Evolutionary conservation across 768 basidiomycete species (phyloP), one percentile per base, ranked within the genome.

Genomic region (Boletus fagicola): DNA sequence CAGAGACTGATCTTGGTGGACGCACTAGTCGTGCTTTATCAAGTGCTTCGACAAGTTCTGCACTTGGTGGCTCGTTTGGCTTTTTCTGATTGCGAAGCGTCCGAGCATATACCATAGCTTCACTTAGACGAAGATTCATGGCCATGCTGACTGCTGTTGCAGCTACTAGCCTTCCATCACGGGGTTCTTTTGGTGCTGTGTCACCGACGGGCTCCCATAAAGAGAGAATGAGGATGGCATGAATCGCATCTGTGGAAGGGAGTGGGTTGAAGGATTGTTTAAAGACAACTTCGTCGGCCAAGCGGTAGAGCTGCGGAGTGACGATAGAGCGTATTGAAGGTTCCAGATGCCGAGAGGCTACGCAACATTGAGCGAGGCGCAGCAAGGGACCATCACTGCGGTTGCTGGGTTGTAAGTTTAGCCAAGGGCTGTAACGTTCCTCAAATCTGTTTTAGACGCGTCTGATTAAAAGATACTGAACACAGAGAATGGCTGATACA

Each of bases 141-240:
- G 78, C 78, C 76, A 79, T 79, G 48, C 73, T 76, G 28, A 80
- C 73, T 13, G 80, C 80, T 2, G 71, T 71, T 16, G 77, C 68
- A 10, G 72, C 75, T 38, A 75, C 70, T 43, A 78, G 53, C 40
- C 77, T 73, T 28, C 72, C 76, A 30, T 80, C 80, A 5, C 73
- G 72, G 40, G 66, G 69, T 53, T 68, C 65, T 49, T 63, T 68
- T 10, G 63, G 59, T 36, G 71, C 53, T 40, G 68, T 52, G 31
- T 74, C 70, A 28, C 70, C 73, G 33, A 79, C 66, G 5, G 80
- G 77, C 9, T 74, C 68, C 79, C 79, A 80, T 26, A 80, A 49
- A 3, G 80, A 74, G 22, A 80, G 69, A 8, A 81, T 65, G 48
- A 78, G 69, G 45, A 77, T 68, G 2, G 78, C 73, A 36, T 73